Conservation (phyloP, 257 asterid genomes). For the Solanum clarkiae region DNA sequence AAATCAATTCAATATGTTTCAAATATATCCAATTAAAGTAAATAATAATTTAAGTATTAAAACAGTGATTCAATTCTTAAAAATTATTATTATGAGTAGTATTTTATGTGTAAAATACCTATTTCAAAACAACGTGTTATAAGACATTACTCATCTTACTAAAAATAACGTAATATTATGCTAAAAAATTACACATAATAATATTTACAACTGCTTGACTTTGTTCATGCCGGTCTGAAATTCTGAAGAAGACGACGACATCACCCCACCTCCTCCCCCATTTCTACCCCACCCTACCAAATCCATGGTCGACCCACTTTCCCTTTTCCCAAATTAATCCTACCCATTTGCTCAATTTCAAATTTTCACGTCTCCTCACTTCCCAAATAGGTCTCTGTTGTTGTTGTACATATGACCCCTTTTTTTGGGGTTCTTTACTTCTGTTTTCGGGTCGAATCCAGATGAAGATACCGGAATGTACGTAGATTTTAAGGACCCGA, state of each 20-base stretch:
- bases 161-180: no score
- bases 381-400: no score
- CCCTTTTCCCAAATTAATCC: background rate
- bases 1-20: no score
- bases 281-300: background rate
- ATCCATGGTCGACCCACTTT: background rate
- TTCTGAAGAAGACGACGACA: background rate
- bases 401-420: background rate
- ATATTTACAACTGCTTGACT: background rate
- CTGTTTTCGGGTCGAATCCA: conserved; percentile 19
- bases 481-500: conserved; percentile 13
- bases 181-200: no score
- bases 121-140: no score
- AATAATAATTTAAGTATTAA: no score
- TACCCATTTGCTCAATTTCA: background rate
- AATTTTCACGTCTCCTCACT: background rate
- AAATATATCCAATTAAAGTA: no score
- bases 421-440: conserved; percentile 3
- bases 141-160: no score
- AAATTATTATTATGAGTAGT: no score
- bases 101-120: no score
- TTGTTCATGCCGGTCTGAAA: background rate
- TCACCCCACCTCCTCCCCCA: background rate
- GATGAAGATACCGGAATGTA: conserved; percentile 18
- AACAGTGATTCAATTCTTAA: no score